Base-by-base conservation (phyloP, 1,284 basidiomycete species). In the Peniophora sp. region DNA sequence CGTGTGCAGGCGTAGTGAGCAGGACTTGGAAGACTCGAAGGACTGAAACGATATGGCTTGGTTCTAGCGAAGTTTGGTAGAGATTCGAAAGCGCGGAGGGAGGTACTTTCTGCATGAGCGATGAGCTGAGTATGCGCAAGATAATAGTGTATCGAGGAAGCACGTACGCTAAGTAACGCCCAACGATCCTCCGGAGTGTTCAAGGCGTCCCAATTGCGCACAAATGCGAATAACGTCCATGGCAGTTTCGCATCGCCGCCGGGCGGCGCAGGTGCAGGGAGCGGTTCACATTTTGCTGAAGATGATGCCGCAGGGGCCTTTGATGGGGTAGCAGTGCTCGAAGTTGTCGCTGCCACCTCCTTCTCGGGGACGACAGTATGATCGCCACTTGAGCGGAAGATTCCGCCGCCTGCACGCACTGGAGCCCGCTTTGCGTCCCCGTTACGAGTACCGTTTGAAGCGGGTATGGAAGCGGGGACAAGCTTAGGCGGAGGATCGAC, bases 1-100 rank as follows among this genome's bases (percentile, higher is more conserved):
- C 45, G 23, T 56, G 46, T 52, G 35, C 56, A 35, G 50, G 48
- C 1, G 52, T 35, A 17, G 59, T 55, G 45, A 81, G 61, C 0
- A 73, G 62, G 0, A 60, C 58, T 14, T 61, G 61, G 51, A 85
- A 76, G 5, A 72, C 74, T 36, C 70, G 64, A 12, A 88, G 64
- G 20, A 89, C 70, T 1, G 77, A 74, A 2, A 69, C 69, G 8
- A 90, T 72, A 16, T 84, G 59, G 1, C 70, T 61, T 0, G 87
- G 75, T 45, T 87, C 85, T 24, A 90, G 70, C 0, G 84, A 84
- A 0, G 70, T 77, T 58, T 83, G 75, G 64, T 84, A 85, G 43
- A 89, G 63, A 0, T 69, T 54, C 0, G 82, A 81, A 11, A 88
- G 63, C n/a, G 69, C 65, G 6, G 65, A 44, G 0, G 84, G 78